phyloP scores from a whole-genome alignment of 2,329 filamentous ascomycete species.

The Dactylellina haptotyla region DNA sequence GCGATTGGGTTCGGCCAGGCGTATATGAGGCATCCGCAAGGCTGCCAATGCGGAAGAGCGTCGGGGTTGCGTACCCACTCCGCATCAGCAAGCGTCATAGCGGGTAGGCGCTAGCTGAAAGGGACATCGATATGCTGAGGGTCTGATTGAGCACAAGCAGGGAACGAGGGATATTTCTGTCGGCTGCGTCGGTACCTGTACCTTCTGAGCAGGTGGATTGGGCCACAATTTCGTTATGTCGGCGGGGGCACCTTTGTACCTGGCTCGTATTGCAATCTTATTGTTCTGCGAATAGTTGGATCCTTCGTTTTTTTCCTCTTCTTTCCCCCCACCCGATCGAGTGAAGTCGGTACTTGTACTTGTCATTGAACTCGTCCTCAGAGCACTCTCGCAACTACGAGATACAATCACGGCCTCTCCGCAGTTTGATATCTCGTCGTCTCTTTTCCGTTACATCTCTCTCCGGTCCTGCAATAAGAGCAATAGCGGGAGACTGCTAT shows the following conservation, averaged over 20 bases:
- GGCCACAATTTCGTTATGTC: too few relatives aligned
- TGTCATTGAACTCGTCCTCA: too few relatives aligned
- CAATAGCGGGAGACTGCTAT: too few relatives aligned
- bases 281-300: too few relatives aligned
- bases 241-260: too few relatives aligned
- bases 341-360: too few relatives aligned
- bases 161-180: conserved; percentile 30
- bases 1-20: conserved; percentile 27
- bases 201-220: background rate
- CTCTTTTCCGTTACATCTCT: too few relatives aligned
- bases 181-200: conserved; percentile 1
- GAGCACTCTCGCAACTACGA: too few relatives aligned
- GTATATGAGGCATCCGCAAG: conserved; percentile 49
- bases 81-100: conserved; percentile 49
- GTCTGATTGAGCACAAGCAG: conserved; percentile 5
- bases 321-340: background rate
- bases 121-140: conserved; percentile 22
- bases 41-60: conserved; percentile 39
- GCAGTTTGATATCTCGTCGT: conserved; percentile 8
- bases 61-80: conserved; percentile 43
- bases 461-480: too few relatives aligned
- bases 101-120: conserved; percentile 48
- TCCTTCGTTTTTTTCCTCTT: conserved; percentile 30
- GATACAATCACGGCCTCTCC: conserved; percentile 29
- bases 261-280: too few relatives aligned